phyloP scores from a whole-genome alignment of 202 grass and related monocot genomes.

The Panicum hallii region DNA sequence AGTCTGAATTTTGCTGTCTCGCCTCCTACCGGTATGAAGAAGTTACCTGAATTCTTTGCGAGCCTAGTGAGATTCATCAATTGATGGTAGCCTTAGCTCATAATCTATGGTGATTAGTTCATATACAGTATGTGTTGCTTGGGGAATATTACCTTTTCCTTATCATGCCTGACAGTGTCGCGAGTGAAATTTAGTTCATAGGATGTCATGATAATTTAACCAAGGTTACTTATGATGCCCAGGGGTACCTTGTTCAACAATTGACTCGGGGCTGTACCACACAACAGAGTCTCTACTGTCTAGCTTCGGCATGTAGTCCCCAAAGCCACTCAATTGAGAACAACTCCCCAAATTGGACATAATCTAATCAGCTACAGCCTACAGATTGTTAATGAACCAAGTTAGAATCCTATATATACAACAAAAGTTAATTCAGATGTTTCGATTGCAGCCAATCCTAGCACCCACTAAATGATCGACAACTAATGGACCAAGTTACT shows the following conservation, averaged over 20 bases:
- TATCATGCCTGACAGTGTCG: too few relatives aligned
- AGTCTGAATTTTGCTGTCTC: not conserved
- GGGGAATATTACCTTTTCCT: too few relatives aligned
- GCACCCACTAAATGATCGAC: not conserved
- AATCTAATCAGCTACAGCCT: not conserved
- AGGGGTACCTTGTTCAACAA: too few relatives aligned
- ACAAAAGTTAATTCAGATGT: not conserved
- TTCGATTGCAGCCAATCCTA: not conserved
- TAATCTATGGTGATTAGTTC: too few relatives aligned
- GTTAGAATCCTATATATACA: not conserved
- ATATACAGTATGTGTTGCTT: too few relatives aligned
- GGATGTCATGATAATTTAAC: too few relatives aligned
- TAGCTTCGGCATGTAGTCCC: not conserved
- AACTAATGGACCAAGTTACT: not conserved
- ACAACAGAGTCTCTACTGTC: not conserved
- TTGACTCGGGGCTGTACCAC: too few relatives aligned
- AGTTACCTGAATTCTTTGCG: not conserved
- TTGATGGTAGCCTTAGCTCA: too few relatives aligned
- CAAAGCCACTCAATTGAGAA: too few relatives aligned
- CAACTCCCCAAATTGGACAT: not conserved
- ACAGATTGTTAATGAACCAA: not conserved
- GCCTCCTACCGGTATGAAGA: too few relatives aligned
- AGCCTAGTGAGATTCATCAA: not conserved
- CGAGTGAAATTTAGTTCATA: too few relatives aligned
- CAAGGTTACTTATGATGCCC: too few relatives aligned